Evolutionary conservation across 768 basidiomycete genomes (phyloP), one percentile per base, ranked within the genome.

Genomic region (Termitomyces sp.): DNA sequence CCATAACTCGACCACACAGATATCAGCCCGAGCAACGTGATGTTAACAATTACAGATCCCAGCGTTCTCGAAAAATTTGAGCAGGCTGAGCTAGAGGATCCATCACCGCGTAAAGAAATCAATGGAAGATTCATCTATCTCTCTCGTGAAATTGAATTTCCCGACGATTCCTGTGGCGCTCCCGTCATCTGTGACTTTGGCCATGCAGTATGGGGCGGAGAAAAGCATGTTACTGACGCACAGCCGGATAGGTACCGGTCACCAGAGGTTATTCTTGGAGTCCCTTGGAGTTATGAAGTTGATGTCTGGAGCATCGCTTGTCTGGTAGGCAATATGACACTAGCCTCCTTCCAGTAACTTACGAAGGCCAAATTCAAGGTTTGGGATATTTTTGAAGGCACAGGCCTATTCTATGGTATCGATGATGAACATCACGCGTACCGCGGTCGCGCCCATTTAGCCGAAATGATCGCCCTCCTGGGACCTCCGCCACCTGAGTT

Each of bases 261-360:
- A 9, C 70, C 69, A 20, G 71, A 72, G 53, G 66, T 72, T 18
- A 61, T 70, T 48, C 57, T 72, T 9, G 45, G 57, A 9, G 35
- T 66, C 6, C 64, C 66, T 10, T 72, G 70, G 71, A 50, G 59
- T 42, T 43, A 61, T 35, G 56, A 57, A 28, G 65, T 69, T 5
- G 71, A 72, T 58, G 66, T 72, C n/a, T 72, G 71, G 70, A 71
- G 65, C 56, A 33, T 70, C 26, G 71, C 66, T 6, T 60, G 63
- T 32, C 51, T 69, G 65, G 71, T 72, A 47, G 7, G 70, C n/a
- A 14, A 32, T 8, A 28, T 3, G 22, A 22, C 8, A 10, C 14
- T 8, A 16, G 9, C 7, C 18, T 30, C 14, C 16, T 4, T 50
- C 14, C 16, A 38, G 14, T 24, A 26, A 38, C 24, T 51, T 24